Evolutionary conservation across 2,329 filamentous ascomycete species (phyloP).

Genomic region (Alternaria tenuissima): DNA sequence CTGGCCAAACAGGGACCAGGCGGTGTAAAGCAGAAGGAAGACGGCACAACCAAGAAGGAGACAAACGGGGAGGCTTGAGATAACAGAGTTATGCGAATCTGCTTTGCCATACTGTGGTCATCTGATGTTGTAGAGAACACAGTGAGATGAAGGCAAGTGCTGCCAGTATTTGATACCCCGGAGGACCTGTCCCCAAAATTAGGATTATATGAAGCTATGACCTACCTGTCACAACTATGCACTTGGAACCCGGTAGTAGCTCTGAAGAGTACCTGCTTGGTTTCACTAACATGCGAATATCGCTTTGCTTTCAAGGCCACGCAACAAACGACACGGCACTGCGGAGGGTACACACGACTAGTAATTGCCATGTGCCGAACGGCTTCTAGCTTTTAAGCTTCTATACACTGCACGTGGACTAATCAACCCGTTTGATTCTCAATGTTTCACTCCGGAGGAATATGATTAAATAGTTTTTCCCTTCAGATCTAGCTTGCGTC

Average conservation of each 20-base stretch:
- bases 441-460: too few relatives aligned
- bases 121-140: neutral
- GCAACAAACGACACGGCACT: neutral
- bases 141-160: neutral
- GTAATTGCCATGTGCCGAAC: too few relatives aligned
- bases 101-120: neutral
- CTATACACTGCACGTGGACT: too few relatives aligned
- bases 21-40: constrained; percentile 4
- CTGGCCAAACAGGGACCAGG: constrained; percentile 27
- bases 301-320: too few relatives aligned
- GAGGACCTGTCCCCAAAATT: neutral
- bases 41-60: constrained; percentile 3
- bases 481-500: too few relatives aligned
- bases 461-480: too few relatives aligned
- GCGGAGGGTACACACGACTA: neutral
- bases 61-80: neutral
- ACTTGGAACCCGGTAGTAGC: neutral
- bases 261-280: neutral
- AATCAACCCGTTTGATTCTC: too few relatives aligned
- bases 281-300: neutral
- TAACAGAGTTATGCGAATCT: neutral
- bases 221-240: neutral
- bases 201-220: neutral
- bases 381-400: too few relatives aligned
- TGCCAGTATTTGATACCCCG: neutral